phyloP scores from a whole-genome alignment of 202 grass and related monocot species.

The Zoysia matrella region DNA sequence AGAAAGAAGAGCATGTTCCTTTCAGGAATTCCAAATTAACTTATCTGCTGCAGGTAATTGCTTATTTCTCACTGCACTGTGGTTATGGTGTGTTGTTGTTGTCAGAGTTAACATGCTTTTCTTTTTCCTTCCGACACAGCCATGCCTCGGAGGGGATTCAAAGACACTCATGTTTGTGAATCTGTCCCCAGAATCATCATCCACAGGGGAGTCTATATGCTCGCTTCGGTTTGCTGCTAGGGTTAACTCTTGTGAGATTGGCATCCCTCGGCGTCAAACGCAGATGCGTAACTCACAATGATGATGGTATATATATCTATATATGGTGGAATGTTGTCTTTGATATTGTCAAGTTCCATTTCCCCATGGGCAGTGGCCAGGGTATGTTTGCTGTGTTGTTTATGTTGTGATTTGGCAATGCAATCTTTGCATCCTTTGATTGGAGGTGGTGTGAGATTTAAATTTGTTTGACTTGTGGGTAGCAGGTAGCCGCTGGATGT shows the following conservation, averaged over 20 bases:
- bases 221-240: conserved; percentile 89
- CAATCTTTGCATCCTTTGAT: conserved; percentile 44
- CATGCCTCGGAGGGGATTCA: conserved; percentile 92
- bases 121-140: conserved; percentile 44
- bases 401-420: conserved; percentile 41
- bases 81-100: not conserved
- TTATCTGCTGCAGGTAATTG: conserved; percentile 75
- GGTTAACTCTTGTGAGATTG: conserved; percentile 89
- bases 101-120: not conserved
- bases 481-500: not conserved
- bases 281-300: conserved; percentile 43
- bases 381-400: not conserved
- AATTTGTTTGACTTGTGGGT: not conserved
- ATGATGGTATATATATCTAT: not conserved
- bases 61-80: not conserved
- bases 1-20: conserved; percentile 94
- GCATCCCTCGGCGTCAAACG: conserved; percentile 79
- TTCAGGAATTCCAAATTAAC: conserved; percentile 97
- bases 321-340: not conserved
- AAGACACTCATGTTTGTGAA: conserved; percentile 98
- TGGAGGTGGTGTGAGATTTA: conserved; percentile 28
- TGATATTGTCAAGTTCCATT: conserved; percentile 5
- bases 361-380: not conserved
- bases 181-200: conserved; percentile 77
- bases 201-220: conserved; percentile 72